Evolutionary conservation across 2,329 filamentous ascomycete species (phyloP).

Genomic region (Davidsoniella australis): DNA sequence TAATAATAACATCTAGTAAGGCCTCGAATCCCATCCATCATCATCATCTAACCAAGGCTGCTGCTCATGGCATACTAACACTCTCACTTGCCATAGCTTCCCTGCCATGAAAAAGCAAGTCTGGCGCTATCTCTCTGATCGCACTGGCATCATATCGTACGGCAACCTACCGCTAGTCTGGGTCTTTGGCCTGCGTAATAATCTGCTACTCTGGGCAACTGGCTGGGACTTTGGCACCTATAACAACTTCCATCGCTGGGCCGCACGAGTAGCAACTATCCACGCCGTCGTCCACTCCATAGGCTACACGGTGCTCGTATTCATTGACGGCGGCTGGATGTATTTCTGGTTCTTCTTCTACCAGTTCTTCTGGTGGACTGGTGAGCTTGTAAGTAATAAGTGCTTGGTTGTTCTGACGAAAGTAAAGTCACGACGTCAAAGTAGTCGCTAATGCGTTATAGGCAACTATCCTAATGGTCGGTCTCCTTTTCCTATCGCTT

Average conservation of each 20-base stretch:
- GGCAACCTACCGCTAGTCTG: slow-evolving; percentile 47
- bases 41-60: not conserved
- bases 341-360: slow-evolving; percentile 23
- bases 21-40: not conserved
- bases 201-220: slow-evolving; percentile 46
- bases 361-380: slow-evolving; percentile 32
- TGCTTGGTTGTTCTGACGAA: slow-evolving; percentile 7
- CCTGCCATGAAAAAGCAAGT: slow-evolving; percentile 20
- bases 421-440: not conserved
- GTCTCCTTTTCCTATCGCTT: slow-evolving; percentile 29
- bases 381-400: slow-evolving; percentile 24
- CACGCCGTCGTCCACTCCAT: slow-evolving; percentile 47
- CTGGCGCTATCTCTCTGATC: slow-evolving; percentile 41
- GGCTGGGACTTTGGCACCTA: slow-evolving; percentile 53
- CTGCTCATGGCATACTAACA: not conserved
- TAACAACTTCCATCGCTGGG: slow-evolving; percentile 50
- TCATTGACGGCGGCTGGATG: slow-evolving; percentile 23
- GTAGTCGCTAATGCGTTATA: slow-evolving; percentile 10
- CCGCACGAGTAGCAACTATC: slow-evolving; percentile 43
- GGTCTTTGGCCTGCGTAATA: slow-evolving; percentile 52
- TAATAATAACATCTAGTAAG: slow-evolving; percentile 25
- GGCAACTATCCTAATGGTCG: slow-evolving; percentile 29
- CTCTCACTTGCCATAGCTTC: slow-evolving; percentile 19
- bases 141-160: slow-evolving; percentile 46
- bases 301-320: slow-evolving; percentile 34